Percentiles rank a stretch among this genome's conserved stretches.
phyloP scores from a whole-genome alignment of 2,329 filamentous ascomycete species.

The Calonectria leucothoes region DNA sequence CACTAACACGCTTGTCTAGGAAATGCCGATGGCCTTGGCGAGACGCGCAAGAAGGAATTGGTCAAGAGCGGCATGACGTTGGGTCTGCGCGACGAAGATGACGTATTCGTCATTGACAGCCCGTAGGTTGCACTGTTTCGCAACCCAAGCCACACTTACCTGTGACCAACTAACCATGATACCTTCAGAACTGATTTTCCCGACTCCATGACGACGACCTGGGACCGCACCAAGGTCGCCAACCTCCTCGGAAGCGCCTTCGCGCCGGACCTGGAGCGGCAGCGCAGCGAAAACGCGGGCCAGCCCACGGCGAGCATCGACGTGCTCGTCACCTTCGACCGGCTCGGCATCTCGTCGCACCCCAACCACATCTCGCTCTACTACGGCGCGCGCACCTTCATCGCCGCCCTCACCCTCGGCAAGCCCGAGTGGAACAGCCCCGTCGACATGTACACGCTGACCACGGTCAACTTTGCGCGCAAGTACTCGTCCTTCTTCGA shows the following conservation, averaged over 20 bases:
- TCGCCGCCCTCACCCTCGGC: constrained; percentile 72
- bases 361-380: constrained; percentile 94
- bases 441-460: constrained; percentile 87
- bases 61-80: constrained; percentile 82
- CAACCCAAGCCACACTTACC: neutral
- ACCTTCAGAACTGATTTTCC: constrained; percentile 71
- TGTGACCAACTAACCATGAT: constrained; percentile 2
- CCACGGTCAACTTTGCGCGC: constrained; percentile 75
- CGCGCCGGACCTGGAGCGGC: constrained; percentile 69
- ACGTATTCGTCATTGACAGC: constrained; percentile 88
- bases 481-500: constrained; percentile 89
- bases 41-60: constrained; percentile 85
- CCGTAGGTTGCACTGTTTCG: constrained; percentile 59
- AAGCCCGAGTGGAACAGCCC: constrained; percentile 76
- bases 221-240: constrained; percentile 79
- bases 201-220: constrained; percentile 86
- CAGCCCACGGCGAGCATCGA: constrained; percentile 72
- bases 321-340: constrained; percentile 90
- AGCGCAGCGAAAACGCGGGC: constrained; percentile 44
- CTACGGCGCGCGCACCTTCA: constrained; percentile 81
- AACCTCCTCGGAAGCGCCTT: constrained; percentile 79
- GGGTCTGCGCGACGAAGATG: constrained; percentile 78
- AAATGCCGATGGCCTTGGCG: constrained; percentile 87
- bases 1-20: constrained; percentile 58
- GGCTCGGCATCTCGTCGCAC: constrained; percentile 83